A percentile compares a stretch with the other conserved stretches of the same genome.
phyloP scores from a whole-genome alignment of 169 alveolate genomes.

The Plasmodium cynomolgi region DNA sequence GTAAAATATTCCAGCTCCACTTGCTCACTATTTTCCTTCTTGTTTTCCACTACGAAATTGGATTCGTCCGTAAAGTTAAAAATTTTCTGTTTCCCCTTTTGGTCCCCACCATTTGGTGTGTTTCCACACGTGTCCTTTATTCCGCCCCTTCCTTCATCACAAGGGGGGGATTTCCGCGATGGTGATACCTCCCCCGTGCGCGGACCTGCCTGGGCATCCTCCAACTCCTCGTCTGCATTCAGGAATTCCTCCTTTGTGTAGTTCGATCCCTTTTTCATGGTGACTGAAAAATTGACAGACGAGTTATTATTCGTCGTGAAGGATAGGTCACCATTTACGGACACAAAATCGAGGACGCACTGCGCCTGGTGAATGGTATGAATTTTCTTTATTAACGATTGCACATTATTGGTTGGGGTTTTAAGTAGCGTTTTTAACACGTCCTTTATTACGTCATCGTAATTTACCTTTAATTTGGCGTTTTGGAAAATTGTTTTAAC shows the following conservation, averaged over 20 bases:
- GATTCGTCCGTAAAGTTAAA: constrained; percentile 41
- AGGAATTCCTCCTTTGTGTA: constrained; percentile 63
- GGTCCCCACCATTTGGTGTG: background rate
- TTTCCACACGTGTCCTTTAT: background rate
- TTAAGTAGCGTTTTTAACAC: constrained; percentile 60
- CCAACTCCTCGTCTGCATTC: background rate
- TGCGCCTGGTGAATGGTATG: constrained; percentile 71
- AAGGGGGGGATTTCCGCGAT: background rate
- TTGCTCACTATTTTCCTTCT: constrained; percentile 48
- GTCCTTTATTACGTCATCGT: constrained; percentile 54
- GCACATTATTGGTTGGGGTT: constrained; percentile 64
- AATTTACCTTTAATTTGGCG: constrained; percentile 64
- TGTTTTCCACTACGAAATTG: constrained; percentile 57
- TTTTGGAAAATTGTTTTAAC: constrained; percentile 65
- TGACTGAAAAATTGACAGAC: constrained; percentile 64
- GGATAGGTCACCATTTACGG: constrained; percentile 35
- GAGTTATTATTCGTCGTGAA: constrained; percentile 32
- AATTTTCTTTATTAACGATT: constrained; percentile 40
- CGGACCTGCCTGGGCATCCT: background rate
- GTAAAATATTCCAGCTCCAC: constrained; percentile 58
- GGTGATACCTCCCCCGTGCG: background rate
- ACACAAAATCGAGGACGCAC: constrained; percentile 64
- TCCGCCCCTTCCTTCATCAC: background rate
- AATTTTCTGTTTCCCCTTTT: constrained; percentile 21
- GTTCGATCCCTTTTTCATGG: constrained; percentile 44